These are phyloP conservation scores for Saccharomyces mikatae DNA, from an alignment of 805 yeast genomes.

Conservation along the genomic window DNA sequence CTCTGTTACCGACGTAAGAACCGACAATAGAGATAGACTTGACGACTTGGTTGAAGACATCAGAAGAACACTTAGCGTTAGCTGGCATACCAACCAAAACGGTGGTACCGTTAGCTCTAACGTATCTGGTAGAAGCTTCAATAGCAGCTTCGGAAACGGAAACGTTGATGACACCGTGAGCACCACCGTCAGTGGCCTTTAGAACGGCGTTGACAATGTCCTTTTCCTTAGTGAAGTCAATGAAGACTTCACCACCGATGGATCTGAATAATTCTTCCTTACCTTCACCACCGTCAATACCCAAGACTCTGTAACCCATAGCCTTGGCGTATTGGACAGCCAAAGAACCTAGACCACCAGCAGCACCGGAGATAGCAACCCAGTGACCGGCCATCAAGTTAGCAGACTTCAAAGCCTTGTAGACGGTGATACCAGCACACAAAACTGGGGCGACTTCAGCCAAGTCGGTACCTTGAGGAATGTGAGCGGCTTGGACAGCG, in stretches of 20 bases:
- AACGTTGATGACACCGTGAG: slow-evolving; percentile 69
- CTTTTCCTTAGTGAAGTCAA: slow-evolving; percentile 50
- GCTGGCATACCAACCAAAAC: slow-evolving; percentile 74
- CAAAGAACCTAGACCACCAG: slow-evolving; percentile 70
- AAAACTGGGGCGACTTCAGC: slow-evolving; percentile 73
- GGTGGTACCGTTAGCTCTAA: slow-evolving; percentile 61
- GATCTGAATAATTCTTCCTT: slow-evolving; percentile 46
- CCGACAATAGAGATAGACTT: slow-evolving; percentile 67
- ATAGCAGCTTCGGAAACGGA: slow-evolving; percentile 67
- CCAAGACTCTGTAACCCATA: slow-evolving; percentile 67
- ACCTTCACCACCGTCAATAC: slow-evolving; percentile 62
- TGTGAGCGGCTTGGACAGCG: slow-evolving; percentile 76
- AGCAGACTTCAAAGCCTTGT: slow-evolving; percentile 82
- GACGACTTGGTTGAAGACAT: slow-evolving; percentile 67
- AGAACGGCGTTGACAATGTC: slow-evolving; percentile 49
- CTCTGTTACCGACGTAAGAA: slow-evolving; percentile 84
- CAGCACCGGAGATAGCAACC: slow-evolving; percentile 74
- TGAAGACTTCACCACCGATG: slow-evolving; percentile 60
- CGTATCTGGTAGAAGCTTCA: slow-evolving; percentile 50
- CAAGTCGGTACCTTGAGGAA: slow-evolving; percentile 67
- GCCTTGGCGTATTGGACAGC: slow-evolving; percentile 71
- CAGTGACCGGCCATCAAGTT: slow-evolving; percentile 61
- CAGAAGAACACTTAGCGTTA: slow-evolving; percentile 60
- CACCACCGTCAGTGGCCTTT: slow-evolving; percentile 60
- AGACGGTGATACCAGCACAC: slow-evolving; percentile 88